Evolutionary conservation across 805 yeast species (phyloP), one percentile per base, ranked within the genome.

Genomic region (Kuraishia floccosa): DNA sequence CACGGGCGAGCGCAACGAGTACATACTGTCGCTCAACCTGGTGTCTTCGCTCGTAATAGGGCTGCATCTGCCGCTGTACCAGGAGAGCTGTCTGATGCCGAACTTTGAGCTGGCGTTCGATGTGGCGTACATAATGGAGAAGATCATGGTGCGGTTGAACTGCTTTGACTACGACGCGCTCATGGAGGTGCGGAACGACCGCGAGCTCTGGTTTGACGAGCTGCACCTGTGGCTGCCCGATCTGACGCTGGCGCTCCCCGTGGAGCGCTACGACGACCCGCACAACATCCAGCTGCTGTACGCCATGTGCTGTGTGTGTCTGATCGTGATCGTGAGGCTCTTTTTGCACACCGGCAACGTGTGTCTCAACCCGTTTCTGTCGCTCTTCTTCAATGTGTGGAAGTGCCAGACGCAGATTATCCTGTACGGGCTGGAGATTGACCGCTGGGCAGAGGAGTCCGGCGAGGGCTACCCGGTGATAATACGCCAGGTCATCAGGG

Each of bases 401-500:
- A 75, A 76, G 41, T 63, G 69, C 25, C 71, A 73, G 41, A 76
- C 86, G 2, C 65, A 64, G 35, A 61, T 75, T 3, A 62, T 80
- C 1, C 49, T 70, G 7, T 50, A 73, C 6, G 83, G 84, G 1
- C 50, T 80, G 5, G 81, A 76, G 41, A 62, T 72, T 21, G 79
- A 72, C 42, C 49, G 77, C 37, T 40, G 63, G 31, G 62, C 63
- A 33, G 77, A 68, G 43, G 61, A 56, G 26, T 46, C 47, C 4
- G 52, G 52, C 18, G 50, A 24, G 13, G 56, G 54, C 6, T 55
- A 54, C 32, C 79, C 80, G 6, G 49, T 56, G 22, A 44, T 64
- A 10, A 60, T 73, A 5, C 51, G 65, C 19, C 63, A 68, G 21
- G 60, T 65, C 2, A 57, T 79, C 4, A 63, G 76, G 38, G 87